A percentile compares a stretch with the other conserved stretches of the same genome.
These are phyloP conservation scores for Amanita brunnescens DNA, from an alignment of 768 basidiomycete species.

Conservation along the genomic window DNA sequence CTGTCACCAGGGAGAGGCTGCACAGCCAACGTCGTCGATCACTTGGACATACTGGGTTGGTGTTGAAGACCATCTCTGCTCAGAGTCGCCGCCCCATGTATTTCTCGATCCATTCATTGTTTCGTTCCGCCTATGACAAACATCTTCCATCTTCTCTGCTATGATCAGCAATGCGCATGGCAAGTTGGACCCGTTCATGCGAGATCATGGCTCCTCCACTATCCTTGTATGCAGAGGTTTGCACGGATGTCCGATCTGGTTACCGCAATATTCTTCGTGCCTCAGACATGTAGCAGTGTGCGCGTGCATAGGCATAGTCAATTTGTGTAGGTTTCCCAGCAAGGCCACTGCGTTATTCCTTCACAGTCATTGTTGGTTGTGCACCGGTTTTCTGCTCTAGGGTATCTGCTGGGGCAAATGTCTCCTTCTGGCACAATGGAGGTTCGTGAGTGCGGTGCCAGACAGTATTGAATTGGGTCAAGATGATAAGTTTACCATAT, in stretches of 20 bases:
- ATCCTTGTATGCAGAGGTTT: slow-evolving; percentile 5
- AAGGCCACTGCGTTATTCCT: background rate
- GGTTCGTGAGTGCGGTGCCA: no score
- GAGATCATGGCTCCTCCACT: slow-evolving; percentile 2
- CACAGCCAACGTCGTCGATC: background rate
- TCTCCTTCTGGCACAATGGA: background rate
- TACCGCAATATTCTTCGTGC: slow-evolving; percentile 9
- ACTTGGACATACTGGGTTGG: slow-evolving; percentile 9
- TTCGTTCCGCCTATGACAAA: slow-evolving; percentile 1
- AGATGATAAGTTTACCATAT: no score
- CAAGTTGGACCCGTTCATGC: slow-evolving; percentile 7
- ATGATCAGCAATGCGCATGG: slow-evolving; percentile 7
- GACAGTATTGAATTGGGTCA: no score
- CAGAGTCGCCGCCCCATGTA: background rate
- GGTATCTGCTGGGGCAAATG: background rate
- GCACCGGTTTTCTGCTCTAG: background rate
- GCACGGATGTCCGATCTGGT: slow-evolving; percentile 8
- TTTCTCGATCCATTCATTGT: slow-evolving; percentile 6
- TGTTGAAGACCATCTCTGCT: slow-evolving; percentile 7
- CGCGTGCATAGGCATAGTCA: background rate
- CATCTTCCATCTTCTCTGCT: slow-evolving; percentile 9
- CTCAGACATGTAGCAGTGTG: slow-evolving; percentile 4
- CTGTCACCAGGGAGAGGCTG: slow-evolving; percentile 1
- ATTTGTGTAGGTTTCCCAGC: background rate
- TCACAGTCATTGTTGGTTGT: background rate